Conservation (phyloP, 768 basidiomycete genomes). For the Scleroderma bovista region DNA sequence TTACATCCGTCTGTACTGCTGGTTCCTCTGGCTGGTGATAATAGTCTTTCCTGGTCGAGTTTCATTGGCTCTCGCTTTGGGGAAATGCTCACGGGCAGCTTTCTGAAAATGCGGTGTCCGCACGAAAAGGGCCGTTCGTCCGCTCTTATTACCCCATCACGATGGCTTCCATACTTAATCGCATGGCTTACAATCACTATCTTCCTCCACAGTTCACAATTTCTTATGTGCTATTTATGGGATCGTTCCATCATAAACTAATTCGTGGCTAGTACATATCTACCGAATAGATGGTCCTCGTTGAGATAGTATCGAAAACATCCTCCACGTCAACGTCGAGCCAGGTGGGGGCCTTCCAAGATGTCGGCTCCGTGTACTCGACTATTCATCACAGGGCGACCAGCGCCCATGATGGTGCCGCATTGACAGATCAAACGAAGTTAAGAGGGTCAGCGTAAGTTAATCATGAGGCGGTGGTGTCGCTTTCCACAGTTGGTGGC, state of each 20-base stretch:
- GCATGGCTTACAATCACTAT: neutral
- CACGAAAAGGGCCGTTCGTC: too few species aligned
- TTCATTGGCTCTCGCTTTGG: too few species aligned
- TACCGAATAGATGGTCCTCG: neutral
- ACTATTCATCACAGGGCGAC: neutral
- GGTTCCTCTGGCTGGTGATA: too few species aligned
- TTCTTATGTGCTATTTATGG: neutral
- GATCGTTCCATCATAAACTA: neutral
- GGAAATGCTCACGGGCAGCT: too few species aligned
- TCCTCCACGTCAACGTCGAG: too few species aligned
- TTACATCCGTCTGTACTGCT: too few species aligned
- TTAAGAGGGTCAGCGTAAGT: neutral
- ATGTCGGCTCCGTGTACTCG: too few species aligned
- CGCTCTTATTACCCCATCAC: neutral
- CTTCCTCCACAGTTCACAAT: neutral
- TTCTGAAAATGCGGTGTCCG: too few species aligned
- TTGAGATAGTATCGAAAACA: neutral
- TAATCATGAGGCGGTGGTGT: constrained; percentile 4
- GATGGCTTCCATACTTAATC: neutral
- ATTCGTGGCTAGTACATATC: neutral
- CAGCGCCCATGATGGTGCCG: neutral
- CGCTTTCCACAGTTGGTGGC: neutral
- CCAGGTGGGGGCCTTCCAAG: too few species aligned
- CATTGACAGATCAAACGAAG: neutral
- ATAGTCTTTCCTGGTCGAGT: too few species aligned